Evolutionary conservation across 306 rosid genomes (phyloP).

Genomic region (Elaeagnus macrophylla): DNA sequence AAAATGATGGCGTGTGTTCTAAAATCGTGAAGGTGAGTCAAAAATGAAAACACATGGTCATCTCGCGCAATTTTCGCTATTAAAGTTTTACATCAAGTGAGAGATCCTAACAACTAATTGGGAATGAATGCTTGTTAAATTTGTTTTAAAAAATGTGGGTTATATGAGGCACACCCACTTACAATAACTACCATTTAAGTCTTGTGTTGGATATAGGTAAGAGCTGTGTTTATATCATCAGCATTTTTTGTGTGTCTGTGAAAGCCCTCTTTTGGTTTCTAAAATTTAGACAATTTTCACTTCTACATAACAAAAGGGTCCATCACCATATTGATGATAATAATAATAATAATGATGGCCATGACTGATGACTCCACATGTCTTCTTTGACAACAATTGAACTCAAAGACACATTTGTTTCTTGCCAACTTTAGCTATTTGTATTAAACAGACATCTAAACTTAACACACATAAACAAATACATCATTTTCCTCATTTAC

Average conservation of each 20-base stretch:
- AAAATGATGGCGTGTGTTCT: too few species aligned
- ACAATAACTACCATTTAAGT: slow-evolving; percentile 52
- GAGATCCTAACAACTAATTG: slow-evolving; percentile 2
- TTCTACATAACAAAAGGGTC: background rate
- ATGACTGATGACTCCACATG: slow-evolving; percentile 20
- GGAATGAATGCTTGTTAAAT: slow-evolving; percentile 6
- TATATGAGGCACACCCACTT: slow-evolving; percentile 53
- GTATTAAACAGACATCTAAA: slow-evolving; percentile 11
- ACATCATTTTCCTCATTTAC: slow-evolving; percentile 11
- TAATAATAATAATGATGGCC: slow-evolving; percentile 14
- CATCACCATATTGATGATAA: slow-evolving; percentile 13
- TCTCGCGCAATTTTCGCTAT: too few species aligned
- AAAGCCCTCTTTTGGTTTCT: background rate
- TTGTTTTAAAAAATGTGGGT: slow-evolving; percentile 42
- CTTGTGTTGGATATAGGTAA: slow-evolving; percentile 41
- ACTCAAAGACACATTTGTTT: slow-evolving; percentile 11
- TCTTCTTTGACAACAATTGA: slow-evolving; percentile 22
- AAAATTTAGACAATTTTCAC: background rate
- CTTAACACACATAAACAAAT: slow-evolving; percentile 14
- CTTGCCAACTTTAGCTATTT: background rate
- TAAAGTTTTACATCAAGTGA: background rate
- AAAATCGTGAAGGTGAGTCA: too few species aligned
- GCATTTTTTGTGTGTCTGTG: slow-evolving; percentile 3
- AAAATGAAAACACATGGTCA: too few species aligned
- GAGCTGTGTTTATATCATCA: slow-evolving; percentile 31